A percentile compares a stretch with the other conserved stretches of the same genome.
These are phyloP conservation scores for Triadica sebifera DNA, from an alignment of 345 rosid species.

Conservation along the genomic window DNA sequence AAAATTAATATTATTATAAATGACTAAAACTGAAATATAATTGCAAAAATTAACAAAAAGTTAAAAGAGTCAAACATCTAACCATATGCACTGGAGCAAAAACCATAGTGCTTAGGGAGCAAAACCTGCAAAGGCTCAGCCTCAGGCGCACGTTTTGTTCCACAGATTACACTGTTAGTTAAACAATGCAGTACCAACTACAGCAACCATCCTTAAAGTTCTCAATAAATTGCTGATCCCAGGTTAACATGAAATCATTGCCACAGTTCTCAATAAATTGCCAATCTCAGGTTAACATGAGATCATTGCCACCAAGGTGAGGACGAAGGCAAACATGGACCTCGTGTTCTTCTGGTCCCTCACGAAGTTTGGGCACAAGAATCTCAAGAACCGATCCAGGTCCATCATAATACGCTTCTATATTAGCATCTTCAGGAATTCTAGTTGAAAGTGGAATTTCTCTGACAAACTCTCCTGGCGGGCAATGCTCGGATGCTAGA, in stretches of 20 bases:
- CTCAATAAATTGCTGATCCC: no score
- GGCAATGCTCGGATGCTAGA: constrained; percentile 28
- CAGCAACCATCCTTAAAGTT: constrained; percentile 19
- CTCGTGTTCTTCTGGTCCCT: constrained; percentile 32
- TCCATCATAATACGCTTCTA: constrained; percentile 28
- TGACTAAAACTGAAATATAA: no score
- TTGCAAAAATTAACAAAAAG: constrained; percentile 12
- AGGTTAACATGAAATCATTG: no score
- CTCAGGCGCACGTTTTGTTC: constrained; percentile 20
- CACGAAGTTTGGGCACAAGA: constrained; percentile 29
- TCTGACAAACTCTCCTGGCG: constrained; percentile 29
- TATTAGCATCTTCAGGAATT: constrained; percentile 27
- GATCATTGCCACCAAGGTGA: constrained; percentile 66
- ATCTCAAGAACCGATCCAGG: constrained; percentile 26
- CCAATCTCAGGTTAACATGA: constrained; percentile 62
- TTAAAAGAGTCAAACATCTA: constrained; percentile 22
- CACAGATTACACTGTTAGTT: constrained; percentile 28
- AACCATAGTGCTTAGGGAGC: constrained; percentile 21
- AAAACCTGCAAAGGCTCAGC: constrained; percentile 19
- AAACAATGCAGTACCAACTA: constrained; percentile 31
- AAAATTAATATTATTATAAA: neutral
- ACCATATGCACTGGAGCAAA: constrained; percentile 9
- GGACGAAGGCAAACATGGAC: constrained; percentile 26
- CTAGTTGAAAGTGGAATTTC: constrained; percentile 28
- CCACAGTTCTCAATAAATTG: constrained; percentile 4